phyloP scores from a whole-genome alignment of 2,329 filamentous ascomycete genomes.

The Xylaria arbuscula region DNA sequence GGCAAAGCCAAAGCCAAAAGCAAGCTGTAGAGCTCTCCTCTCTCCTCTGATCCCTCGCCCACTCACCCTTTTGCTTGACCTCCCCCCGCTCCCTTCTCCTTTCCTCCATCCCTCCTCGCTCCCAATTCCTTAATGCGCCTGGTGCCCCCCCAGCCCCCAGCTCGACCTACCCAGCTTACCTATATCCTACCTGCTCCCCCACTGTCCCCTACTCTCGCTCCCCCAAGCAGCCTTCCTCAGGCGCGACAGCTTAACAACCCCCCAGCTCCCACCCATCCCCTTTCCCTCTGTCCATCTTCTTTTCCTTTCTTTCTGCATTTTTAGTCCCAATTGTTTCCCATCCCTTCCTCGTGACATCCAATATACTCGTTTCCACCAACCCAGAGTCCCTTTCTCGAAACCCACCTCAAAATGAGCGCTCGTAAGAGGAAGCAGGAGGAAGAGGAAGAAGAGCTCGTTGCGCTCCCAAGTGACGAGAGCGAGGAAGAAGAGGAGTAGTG shows the following conservation, averaged over 20 bases:
- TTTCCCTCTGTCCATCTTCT: slow-evolving; percentile 41
- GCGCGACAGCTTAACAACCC: slow-evolving; percentile 45
- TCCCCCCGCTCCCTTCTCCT: slow-evolving; percentile 35
- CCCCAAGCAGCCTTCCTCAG: slow-evolving; percentile 44
- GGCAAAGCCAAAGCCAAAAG: slow-evolving; percentile 33
- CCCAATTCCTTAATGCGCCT: slow-evolving; percentile 15
- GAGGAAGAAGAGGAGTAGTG: slow-evolving; percentile 53
- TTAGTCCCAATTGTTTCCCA: slow-evolving; percentile 40
- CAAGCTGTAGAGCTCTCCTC: slow-evolving; percentile 32
- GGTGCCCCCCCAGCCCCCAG: slow-evolving; percentile 29
- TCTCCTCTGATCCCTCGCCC: slow-evolving; percentile 28
- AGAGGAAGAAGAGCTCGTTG: slow-evolving; percentile 52
- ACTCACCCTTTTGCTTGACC: slow-evolving; percentile 20
- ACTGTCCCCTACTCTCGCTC: slow-evolving; percentile 35
- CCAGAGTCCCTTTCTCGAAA: slow-evolving; percentile 26
- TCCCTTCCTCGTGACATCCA: slow-evolving; percentile 32
- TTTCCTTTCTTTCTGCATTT: slow-evolving; percentile 33
- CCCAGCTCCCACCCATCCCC: slow-evolving; percentile 41
- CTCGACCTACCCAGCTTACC: slow-evolving; percentile 35
- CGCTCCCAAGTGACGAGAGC: slow-evolving; percentile 52
- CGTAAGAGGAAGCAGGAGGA: slow-evolving; percentile 52
- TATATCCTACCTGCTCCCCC: slow-evolving; percentile 10
- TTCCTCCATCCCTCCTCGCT: slow-evolving; percentile 34
- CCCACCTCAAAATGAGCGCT: slow-evolving; percentile 45
- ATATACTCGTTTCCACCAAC: slow-evolving; percentile 22